These are phyloP conservation scores for Groenewaldozyma sp. DNA, from an alignment of 1,139 yeast genomes.

Conservation along the genomic window DNA sequence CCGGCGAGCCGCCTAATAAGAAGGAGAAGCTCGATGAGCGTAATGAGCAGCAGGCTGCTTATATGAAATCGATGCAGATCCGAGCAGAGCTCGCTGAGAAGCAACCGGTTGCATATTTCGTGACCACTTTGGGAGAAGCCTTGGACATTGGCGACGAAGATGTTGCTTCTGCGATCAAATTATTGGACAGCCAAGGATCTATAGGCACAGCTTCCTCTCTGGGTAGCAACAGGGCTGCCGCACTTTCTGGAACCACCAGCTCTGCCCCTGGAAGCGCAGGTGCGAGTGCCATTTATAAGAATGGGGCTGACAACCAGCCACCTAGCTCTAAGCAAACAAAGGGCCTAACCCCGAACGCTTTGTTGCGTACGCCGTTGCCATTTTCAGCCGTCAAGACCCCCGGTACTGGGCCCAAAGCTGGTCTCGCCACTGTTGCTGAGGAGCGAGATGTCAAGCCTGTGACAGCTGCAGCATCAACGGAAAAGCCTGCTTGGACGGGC, in stretches of 20 bases:
- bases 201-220: background rate
- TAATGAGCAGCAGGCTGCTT: conserved; percentile 15
- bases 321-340: conserved; percentile 1
- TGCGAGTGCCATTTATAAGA: conserved; percentile 6
- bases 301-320: conserved; percentile 3
- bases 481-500: conserved; percentile 22
- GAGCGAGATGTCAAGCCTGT: conserved; percentile 8
- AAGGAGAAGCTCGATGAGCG: conserved; percentile 20
- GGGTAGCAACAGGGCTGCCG: conserved; percentile 1
- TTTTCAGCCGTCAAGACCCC: conserved; percentile 22
- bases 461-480: conserved; percentile 5
- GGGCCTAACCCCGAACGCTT: conserved; percentile 21
- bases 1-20: conserved; percentile 18
- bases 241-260: background rate
- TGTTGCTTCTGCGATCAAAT: conserved; percentile 9
- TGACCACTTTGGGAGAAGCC: conserved; percentile 24
- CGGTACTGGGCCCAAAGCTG: conserved; percentile 7
- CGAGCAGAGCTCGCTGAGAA: conserved; percentile 21
- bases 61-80: conserved; percentile 15
- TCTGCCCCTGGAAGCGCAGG: conserved; percentile 2
- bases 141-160: conserved; percentile 23
- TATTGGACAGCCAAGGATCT: background rate
- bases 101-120: conserved; percentile 23
- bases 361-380: conserved; percentile 23
- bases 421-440: conserved; percentile 14